These are phyloP conservation scores for Plasmodium falciparum DNA, from an alignment of 169 alveolate genomes.

Conservation along the genomic window DNA sequence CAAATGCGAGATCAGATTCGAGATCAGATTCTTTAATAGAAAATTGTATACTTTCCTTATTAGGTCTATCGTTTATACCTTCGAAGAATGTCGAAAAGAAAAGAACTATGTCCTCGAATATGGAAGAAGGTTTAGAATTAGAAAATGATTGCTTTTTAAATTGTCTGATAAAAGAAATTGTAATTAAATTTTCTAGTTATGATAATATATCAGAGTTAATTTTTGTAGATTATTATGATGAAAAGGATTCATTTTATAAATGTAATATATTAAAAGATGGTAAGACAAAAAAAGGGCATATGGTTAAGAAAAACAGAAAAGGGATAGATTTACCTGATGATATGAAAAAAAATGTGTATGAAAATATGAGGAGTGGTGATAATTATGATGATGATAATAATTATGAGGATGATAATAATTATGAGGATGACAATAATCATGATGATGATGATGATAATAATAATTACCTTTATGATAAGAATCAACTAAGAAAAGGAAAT, in stretches of 20 bases:
- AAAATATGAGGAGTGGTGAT: neutral
- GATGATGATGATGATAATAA: neutral
- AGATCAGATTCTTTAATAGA: constrained; percentile 52
- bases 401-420: neutral
- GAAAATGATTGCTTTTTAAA: constrained; percentile 46
- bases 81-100: constrained; percentile 50
- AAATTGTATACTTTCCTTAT: constrained; percentile 38
- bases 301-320: neutral
- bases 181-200: constrained; percentile 32
- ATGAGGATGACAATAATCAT: neutral
- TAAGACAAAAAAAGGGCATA: too few species aligned
- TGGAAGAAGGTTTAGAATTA: constrained; percentile 55
- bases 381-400: neutral
- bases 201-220: constrained; percentile 29
- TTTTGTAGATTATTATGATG: constrained; percentile 10
- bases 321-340: neutral
- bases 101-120: constrained; percentile 2
- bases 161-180: constrained; percentile 22
- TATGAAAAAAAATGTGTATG: neutral
- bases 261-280: neutral
- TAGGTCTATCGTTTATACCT: constrained; percentile 60
- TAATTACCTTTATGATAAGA: neutral
- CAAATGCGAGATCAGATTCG: too few species aligned
- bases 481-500: neutral
- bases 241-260: neutral